A percentile compares a stretch with the other conserved stretches of the same genome.
These are phyloP conservation scores for Aspergillus latus DNA, from an alignment of 2,329 filamentous ascomycete species.

Conservation along the genomic window DNA sequence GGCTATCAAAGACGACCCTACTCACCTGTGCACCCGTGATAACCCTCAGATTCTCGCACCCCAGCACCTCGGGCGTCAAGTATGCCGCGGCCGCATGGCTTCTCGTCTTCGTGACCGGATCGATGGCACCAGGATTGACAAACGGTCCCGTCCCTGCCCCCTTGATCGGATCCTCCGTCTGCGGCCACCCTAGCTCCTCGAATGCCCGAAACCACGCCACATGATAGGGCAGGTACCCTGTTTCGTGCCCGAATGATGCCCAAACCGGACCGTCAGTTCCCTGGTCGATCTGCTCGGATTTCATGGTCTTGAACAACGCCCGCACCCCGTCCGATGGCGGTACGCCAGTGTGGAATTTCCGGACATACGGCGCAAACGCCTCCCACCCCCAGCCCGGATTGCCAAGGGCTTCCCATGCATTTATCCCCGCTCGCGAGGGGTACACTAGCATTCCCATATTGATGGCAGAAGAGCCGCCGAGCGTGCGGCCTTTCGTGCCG, in stretches of 20 bases:
- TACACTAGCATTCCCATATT: constrained; percentile 39
- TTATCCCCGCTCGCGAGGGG: constrained; percentile 39
- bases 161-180: constrained; percentile 20
- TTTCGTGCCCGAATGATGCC: constrained; percentile 19
- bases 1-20: constrained; percentile 42
- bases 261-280: constrained; percentile 23
- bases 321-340: constrained; percentile 20
- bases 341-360: constrained; percentile 38
- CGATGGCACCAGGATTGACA: constrained; percentile 15
- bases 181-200: constrained; percentile 15
- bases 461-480: constrained; percentile 51
- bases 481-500: constrained; percentile 49
- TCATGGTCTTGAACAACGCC: background rate
- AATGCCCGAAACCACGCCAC: constrained; percentile 20
- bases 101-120: constrained; percentile 17
- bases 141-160: constrained; percentile 17
- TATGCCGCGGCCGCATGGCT: constrained; percentile 21
- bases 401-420: constrained; percentile 49
- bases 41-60: constrained; percentile 48
- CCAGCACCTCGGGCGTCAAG: constrained; percentile 30
- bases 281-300: constrained; percentile 25
- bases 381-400: constrained; percentile 49
- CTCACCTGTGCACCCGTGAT: constrained; percentile 49
- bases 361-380: constrained; percentile 51
- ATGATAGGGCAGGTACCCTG: constrained; percentile 20